phyloP scores from a whole-genome alignment of 169 alveolate species.

The Plasmodium malariae region DNA sequence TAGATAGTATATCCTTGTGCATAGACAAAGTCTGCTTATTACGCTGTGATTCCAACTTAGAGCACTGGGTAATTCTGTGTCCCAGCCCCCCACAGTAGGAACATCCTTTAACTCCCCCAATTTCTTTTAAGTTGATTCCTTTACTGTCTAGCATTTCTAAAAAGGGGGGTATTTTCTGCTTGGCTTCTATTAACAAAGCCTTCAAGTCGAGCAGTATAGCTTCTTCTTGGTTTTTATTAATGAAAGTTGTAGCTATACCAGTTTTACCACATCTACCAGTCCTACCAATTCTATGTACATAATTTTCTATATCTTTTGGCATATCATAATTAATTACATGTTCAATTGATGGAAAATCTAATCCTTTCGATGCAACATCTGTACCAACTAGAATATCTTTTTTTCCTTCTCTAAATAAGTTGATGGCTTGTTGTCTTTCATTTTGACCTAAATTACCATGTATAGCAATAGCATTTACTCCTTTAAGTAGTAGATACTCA shows the following conservation, averaged over 20 bases:
- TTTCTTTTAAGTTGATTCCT: conserved; percentile 85
- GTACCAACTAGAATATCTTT: conserved; percentile 93
- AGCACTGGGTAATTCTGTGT: conserved; percentile 93
- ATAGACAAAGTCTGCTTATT: conserved; percentile 46
- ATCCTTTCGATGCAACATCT: conserved; percentile 98
- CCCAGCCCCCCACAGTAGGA: conserved; percentile 95
- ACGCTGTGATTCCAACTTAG: conserved; percentile 86
- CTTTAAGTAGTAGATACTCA: conserved; percentile 92
- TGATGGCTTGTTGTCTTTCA: conserved; percentile 90
- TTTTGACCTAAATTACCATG: conserved; percentile 94
- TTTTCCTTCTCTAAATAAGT: conserved; percentile 86
- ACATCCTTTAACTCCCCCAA: conserved; percentile 94
- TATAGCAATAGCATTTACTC: conserved; percentile 92
- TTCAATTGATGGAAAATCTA: conserved; percentile 97
- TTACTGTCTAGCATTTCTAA: conserved; percentile 88
- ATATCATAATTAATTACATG: conserved; percentile 98
- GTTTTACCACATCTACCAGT: conserved; percentile 98
- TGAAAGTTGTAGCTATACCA: conserved; percentile 96
- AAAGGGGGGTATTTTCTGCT: conserved; percentile 92
- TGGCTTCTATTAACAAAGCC: conserved; percentile 93
- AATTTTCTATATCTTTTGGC: conserved; percentile 98
- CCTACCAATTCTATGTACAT: conserved; percentile 99
- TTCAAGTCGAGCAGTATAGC: conserved; percentile 89
- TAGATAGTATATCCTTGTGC: conserved; percentile 49
- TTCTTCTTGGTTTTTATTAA: conserved; percentile 88